Evolutionary conservation across 331 rosid genomes (phyloP), one percentile per base, ranked within the genome.

Genomic region (Quercus lobata): DNA sequence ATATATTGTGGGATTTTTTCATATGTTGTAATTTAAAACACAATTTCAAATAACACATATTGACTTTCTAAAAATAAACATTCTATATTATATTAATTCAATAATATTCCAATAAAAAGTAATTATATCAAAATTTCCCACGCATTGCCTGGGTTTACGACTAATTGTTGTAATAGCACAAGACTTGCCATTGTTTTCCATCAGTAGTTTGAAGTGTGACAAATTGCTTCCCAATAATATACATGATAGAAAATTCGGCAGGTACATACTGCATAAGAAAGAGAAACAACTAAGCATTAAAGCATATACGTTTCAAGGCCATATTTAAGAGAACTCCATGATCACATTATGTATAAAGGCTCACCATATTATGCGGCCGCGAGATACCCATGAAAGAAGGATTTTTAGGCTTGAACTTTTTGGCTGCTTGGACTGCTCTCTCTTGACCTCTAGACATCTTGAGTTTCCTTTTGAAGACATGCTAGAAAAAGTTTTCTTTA

Each of bases 381-480:
- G 74, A 11, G 35, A 58, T 54, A 41, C 22, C 19, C 54, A 80
- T 1, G 57, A 84, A 84, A 35, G 78, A 81, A 58, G 82, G 80
- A 53, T 53, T 77, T 24, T 11, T 0, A 34, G 65, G 62, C 52
- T 32, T 80, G 53, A 70, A 60, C n/a, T 19, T 57, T 60, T 5
- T 1, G 21, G 74, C 74, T 30, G 4, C 71, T 16, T 21, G 5
- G 41, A 79, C 7, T 12, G 66, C 74, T 37, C 46, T 84, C 74
- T 71, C 32, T 6, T 54, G 60, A 30, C 35, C 69, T 35, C 17
- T 24, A 2, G 72, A 44, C 6, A 29, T 2, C 6, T 2, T 2
- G 12, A 3, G 7, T 5, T 12, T 5, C 46, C 44, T 44, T 19
- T 8, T 8, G 2, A n/a, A 8, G 29, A 57, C 22, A 22, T 57